These are phyloP conservation scores for Zancudomyces culisetae DNA, from an alignment of 371 early-diverging fungal species.

Conservation along the genomic window DNA sequence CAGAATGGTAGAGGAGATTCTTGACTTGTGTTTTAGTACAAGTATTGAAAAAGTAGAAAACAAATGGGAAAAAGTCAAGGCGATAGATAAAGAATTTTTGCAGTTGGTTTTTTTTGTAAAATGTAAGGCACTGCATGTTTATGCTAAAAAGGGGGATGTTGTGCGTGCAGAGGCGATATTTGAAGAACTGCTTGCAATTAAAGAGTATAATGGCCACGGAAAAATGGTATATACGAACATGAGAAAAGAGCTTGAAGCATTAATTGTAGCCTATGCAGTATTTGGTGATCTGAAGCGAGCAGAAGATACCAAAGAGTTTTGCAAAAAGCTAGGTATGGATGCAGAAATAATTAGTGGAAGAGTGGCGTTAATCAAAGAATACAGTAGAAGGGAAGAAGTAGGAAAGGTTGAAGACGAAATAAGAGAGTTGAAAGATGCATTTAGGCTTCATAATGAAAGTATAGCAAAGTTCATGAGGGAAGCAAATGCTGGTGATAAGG, in stretches of 20 bases:
- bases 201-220: not conserved
- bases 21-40: no score
- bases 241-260: not conserved
- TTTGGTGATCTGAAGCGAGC: not conserved
- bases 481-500: not conserved
- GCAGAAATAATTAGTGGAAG: not conserved
- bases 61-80: not conserved
- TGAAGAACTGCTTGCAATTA: not conserved
- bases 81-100: not conserved
- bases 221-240: not conserved
- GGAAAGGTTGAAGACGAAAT: not conserved
- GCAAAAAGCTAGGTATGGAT: not conserved
- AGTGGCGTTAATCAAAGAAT: not conserved
- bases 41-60: not conserved
- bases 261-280: not conserved
- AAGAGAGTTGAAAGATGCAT: not conserved
- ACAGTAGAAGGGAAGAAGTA: not conserved
- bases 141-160: not conserved
- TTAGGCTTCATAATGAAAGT: not conserved
- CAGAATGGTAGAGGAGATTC: not conserved
- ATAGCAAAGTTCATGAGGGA: not conserved
- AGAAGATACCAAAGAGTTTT: not conserved
- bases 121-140: not conserved
- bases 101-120: not conserved
- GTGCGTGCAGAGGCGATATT: not conserved